phyloP scores from a whole-genome alignment of 2,329 filamentous ascomycete species.

The Ophiostoma australiae region DNA sequence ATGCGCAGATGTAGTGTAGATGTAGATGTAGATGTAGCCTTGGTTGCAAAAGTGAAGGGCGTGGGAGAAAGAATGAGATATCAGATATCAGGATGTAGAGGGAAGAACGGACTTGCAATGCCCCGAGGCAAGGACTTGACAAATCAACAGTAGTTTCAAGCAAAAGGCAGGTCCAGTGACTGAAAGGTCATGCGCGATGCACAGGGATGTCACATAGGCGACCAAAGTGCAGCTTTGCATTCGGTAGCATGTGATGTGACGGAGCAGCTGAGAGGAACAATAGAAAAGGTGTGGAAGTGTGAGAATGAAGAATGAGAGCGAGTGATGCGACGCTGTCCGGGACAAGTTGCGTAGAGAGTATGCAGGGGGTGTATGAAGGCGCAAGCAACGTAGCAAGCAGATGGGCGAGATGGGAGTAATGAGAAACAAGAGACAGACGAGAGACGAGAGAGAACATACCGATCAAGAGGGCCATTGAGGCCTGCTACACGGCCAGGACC shows the following conservation, averaged over 20 bases:
- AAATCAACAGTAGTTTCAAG: neutral
- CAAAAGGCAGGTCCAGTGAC: constrained; percentile 23
- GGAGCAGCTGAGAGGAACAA: neutral
- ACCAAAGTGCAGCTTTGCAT: neutral
- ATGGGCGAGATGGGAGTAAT: neutral
- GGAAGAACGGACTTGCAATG: neutral
- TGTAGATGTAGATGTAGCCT: neutral
- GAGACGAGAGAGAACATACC: constrained; percentile 56
- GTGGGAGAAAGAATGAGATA: neutral
- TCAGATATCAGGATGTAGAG: neutral
- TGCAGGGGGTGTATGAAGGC: neutral
- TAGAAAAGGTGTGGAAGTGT: neutral
- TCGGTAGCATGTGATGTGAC: neutral
- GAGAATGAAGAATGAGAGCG: too few relatives aligned
- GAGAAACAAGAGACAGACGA: neutral
- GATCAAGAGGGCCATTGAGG: constrained; percentile 76
- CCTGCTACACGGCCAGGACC: constrained; percentile 72
- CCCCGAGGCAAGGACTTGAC: neutral
- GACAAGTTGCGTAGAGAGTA: constrained; percentile 6
- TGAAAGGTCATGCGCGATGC: constrained; percentile 21
- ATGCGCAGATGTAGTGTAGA: neutral
- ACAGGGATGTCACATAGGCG: constrained; percentile 16
- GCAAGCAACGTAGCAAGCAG: constrained; percentile 21
- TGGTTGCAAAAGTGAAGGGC: neutral
- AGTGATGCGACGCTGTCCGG: neutral